Conservation (phyloP, 139 green algal species). For the Chlorella ohadii region DNA sequence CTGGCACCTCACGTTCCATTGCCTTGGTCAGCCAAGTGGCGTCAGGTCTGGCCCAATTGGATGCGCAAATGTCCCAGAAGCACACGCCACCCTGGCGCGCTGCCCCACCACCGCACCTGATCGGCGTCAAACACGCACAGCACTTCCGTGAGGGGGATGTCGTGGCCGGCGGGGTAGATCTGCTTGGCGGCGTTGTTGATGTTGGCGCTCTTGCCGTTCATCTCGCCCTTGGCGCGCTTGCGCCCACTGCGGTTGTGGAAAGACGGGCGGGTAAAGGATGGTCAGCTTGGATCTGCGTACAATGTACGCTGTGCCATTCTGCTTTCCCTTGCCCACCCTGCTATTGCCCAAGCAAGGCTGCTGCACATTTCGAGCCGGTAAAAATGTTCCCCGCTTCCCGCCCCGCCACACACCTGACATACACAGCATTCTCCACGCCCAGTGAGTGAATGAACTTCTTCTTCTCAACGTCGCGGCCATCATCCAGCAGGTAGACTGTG, state of each 20-base stretch:
- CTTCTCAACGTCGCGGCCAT: slow-evolving; percentile 63
- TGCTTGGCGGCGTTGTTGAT: slow-evolving; percentile 72
- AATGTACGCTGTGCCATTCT: too few relatives aligned
- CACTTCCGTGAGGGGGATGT: slow-evolving; percentile 69
- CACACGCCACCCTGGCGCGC: too few relatives aligned
- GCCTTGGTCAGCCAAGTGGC: too few relatives aligned
- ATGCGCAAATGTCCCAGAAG: too few relatives aligned
- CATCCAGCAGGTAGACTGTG: slow-evolving; percentile 67
- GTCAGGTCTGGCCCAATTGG: too few relatives aligned
- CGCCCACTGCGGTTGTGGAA: slow-evolving; percentile 46
- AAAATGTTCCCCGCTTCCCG: too few relatives aligned
- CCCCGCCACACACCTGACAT: slow-evolving; percentile 57
- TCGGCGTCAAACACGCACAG: slow-evolving; percentile 87
- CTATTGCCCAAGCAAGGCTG: too few relatives aligned
- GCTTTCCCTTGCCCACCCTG: too few relatives aligned
- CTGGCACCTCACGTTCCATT: too few relatives aligned
- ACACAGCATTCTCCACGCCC: slow-evolving; percentile 57
- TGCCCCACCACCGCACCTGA: slow-evolving; percentile 38
- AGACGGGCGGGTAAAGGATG: too few relatives aligned
- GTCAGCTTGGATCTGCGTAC: too few relatives aligned
- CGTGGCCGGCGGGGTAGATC: slow-evolving; percentile 63
- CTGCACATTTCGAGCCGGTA: too few relatives aligned
- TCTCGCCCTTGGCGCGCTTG: slow-evolving; percentile 64
- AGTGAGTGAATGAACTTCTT: slow-evolving; percentile 50
- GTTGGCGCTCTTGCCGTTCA: slow-evolving; percentile 90